Evolutionary conservation across 1,284 basidiomycete genomes (phyloP).

Genomic region (Serendipita sp.): DNA sequence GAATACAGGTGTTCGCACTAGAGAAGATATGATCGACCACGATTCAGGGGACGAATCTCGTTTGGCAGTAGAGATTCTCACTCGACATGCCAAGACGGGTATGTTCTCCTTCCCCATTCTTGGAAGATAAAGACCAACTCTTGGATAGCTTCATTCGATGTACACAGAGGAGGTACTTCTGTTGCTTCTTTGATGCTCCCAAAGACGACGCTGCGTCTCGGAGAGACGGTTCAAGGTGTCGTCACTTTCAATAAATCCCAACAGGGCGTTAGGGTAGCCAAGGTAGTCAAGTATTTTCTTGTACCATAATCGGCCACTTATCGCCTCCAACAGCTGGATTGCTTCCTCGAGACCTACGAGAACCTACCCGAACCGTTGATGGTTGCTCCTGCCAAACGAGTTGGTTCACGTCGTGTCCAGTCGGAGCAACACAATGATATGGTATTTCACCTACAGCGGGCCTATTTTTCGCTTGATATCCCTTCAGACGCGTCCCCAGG

Average conservation of each 20-base stretch:
- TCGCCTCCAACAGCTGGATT: background rate
- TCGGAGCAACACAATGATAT: constrained; percentile 72
- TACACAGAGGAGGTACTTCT: constrained; percentile 75
- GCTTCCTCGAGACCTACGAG: background rate
- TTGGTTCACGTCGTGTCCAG: constrained; percentile 41
- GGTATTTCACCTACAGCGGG: constrained; percentile 52
- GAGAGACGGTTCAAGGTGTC: constrained; percentile 77
- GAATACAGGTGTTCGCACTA: constrained; percentile 14
- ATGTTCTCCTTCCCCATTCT: constrained; percentile 16
- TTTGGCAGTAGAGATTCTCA: constrained; percentile 82
- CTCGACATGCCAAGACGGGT: constrained; percentile 80
- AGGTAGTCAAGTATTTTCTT: background rate
- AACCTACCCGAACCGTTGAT: background rate
- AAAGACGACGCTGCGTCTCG: constrained; percentile 77
- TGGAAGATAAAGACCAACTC: constrained; percentile 7
- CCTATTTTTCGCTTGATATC: constrained; percentile 77
- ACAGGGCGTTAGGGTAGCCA: background rate
- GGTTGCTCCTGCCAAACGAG: background rate
- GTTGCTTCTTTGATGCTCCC: constrained; percentile 84
- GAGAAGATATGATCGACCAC: constrained; percentile 26
- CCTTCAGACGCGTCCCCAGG: constrained; percentile 78
- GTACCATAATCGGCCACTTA: background rate
- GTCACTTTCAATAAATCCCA: constrained; percentile 62
- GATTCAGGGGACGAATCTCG: constrained; percentile 49
- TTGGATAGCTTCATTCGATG: constrained; percentile 74